phyloP scores from a whole-genome alignment of 2,329 filamentous ascomycete genomes.

The Aureobasidium pullulans region DNA sequence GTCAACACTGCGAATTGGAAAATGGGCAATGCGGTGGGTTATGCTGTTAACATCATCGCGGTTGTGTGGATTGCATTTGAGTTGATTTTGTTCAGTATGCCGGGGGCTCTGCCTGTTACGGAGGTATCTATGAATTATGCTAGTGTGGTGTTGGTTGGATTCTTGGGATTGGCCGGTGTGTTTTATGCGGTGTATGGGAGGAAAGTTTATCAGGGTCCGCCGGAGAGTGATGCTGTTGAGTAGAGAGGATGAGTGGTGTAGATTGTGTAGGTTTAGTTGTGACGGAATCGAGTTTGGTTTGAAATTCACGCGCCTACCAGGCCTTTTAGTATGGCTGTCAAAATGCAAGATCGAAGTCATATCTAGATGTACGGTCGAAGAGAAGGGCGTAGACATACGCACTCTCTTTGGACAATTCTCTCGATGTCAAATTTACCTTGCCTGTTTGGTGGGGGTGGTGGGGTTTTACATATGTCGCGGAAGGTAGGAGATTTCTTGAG shows the following conservation, averaged over 20 bases:
- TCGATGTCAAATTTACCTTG: too few species aligned
- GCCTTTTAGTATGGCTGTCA: too few species aligned
- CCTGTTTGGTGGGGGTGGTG: too few species aligned
- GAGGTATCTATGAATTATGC: slow-evolving; percentile 51
- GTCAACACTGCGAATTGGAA: slow-evolving; percentile 19
- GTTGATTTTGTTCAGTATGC: slow-evolving; percentile 43
- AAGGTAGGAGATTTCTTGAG: too few species aligned
- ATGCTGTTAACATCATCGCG: slow-evolving; percentile 21
- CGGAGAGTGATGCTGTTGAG: slow-evolving; percentile 7
- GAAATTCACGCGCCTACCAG: too few species aligned
- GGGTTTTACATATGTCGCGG: too few species aligned
- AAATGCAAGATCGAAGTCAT: too few species aligned
- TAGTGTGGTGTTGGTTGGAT: slow-evolving; percentile 61
- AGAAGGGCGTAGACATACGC: too few species aligned
- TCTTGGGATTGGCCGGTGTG: slow-evolving; percentile 50
- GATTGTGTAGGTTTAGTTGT: too few species aligned
- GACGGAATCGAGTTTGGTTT: too few species aligned
- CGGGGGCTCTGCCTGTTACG: slow-evolving; percentile 47
- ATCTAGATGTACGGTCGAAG: too few species aligned
- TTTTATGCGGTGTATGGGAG: slow-evolving; percentile 67
- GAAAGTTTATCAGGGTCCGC: slow-evolving; percentile 27
- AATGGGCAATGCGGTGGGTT: slow-evolving; percentile 16
- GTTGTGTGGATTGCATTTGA: slow-evolving; percentile 24
- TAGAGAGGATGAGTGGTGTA: neutral
- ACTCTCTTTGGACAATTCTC: too few species aligned